phyloP scores from a whole-genome alignment of 345 rosid genomes.

The Cardamine occulta region DNA sequence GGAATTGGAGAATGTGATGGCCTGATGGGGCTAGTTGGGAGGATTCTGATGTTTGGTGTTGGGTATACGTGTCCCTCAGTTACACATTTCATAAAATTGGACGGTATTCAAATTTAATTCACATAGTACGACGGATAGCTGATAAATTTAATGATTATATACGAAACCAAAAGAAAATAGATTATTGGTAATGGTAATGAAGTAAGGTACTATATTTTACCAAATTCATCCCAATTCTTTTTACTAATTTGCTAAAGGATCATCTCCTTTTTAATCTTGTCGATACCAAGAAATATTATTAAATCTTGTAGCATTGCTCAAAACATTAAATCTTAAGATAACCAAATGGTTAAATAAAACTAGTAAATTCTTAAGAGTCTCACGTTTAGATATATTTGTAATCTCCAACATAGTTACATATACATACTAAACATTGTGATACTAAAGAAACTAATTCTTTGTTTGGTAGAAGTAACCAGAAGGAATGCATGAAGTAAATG shows the following conservation, averaged over 20 bases:
- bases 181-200: not conserved
- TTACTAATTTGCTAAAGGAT: not conserved
- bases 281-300: not conserved
- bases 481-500: conserved; percentile 6
- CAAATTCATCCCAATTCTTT: not conserved
- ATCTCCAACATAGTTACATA: not conserved
- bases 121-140: not conserved
- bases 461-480: not conserved
- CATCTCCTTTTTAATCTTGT: not conserved
- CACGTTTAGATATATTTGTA: not conserved
- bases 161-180: not conserved
- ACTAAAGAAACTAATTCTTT: not conserved
- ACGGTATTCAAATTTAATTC: not conserved
- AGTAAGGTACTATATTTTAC: not conserved
- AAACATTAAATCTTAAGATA: not conserved
- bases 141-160: not conserved
- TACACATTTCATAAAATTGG: conserved; percentile 20
- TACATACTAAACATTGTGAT: not conserved
- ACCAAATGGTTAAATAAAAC: not conserved
- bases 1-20: not conserved
- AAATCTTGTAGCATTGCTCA: not conserved
- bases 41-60: conserved; percentile 21
- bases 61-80: conserved; percentile 34
- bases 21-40: conserved; percentile 16
- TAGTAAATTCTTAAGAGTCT: not conserved